phyloP scores from a whole-genome alignment of 495 filamentous ascomycete genomes.

The Stereocaulon alpinum region DNA sequence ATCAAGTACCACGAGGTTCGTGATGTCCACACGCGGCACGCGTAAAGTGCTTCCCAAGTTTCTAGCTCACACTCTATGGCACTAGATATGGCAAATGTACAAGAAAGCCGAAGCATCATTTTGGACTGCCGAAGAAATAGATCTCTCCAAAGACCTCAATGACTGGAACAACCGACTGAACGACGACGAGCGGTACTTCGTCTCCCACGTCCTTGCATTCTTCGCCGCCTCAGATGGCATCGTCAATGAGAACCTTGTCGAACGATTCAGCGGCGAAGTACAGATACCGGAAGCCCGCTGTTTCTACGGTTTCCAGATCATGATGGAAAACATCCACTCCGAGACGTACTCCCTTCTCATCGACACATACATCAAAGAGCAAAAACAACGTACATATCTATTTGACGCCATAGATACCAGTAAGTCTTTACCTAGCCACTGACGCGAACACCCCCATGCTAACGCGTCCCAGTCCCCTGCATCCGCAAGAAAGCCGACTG shows the following conservation, averaged over 20 bases:
- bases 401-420: conserved; percentile 98
- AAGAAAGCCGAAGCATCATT: conserved; percentile 99
- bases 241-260: conserved; percentile 98
- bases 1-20: conserved; percentile 99
- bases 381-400: conserved; percentile 85
- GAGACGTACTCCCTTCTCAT: conserved; percentile 99
- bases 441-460: conserved; percentile 18
- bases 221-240: conserved; percentile 99
- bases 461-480: conserved; percentile 59
- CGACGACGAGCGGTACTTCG: conserved; percentile 94
- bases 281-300: conserved; percentile 96
- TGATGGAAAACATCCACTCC: conserved; percentile 99
- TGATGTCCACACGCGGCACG: conserved; percentile 48
- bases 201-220: conserved; percentile 97
- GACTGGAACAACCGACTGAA: conserved; percentile 98
- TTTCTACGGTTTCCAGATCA: conserved; percentile 99
- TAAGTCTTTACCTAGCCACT: conserved; percentile 31
- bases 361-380: conserved; percentile 99
- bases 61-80: conserved; percentile 18
- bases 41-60: conserved; percentile 51
- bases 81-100: conserved; percentile 99
- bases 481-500: conserved; percentile 97
- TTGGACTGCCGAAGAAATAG: conserved; percentile 99
- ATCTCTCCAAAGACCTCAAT: conserved; percentile 95
- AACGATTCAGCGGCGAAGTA: conserved; percentile 95